A percentile compares a stretch with the other conserved stretches of the same genome.
Evolutionary conservation across 2,329 filamentous ascomycete species (phyloP).

Genomic region (Hypoxylon sp.): DNA sequence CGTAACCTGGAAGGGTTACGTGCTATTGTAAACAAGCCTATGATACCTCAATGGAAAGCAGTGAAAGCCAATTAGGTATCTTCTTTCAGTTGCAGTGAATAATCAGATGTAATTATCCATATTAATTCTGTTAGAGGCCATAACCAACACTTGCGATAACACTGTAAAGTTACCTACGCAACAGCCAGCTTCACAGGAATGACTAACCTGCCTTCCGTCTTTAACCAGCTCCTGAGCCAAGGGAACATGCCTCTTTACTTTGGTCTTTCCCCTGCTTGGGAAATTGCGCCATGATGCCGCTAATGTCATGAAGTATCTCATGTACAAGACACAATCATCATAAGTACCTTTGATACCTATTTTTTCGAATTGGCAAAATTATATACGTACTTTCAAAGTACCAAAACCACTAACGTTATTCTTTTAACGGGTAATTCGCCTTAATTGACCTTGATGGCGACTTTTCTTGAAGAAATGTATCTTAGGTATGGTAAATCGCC

Average conservation of each 20-base stretch:
- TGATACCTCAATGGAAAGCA: neutral
- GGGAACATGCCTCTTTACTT: neutral
- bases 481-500: no score
- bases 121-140: neutral
- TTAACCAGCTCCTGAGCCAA: neutral
- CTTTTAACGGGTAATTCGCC: neutral
- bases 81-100: neutral
- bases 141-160: neutral
- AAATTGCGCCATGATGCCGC: neutral
- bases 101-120: neutral
- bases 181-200: neutral
- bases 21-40: no score
- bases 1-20: no score
- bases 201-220: neutral
- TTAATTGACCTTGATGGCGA: no score
- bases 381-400: neutral
- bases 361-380: neutral
- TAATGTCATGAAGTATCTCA: neutral
- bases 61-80: neutral
- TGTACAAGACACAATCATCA: neutral
- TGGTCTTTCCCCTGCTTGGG: neutral
- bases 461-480: no score
- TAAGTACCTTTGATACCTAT: neutral
- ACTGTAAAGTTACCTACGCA: neutral
- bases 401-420: neutral